Conservation (phyloP, 805 yeast species). For the Dipodascopsis uninucleata region DNA sequence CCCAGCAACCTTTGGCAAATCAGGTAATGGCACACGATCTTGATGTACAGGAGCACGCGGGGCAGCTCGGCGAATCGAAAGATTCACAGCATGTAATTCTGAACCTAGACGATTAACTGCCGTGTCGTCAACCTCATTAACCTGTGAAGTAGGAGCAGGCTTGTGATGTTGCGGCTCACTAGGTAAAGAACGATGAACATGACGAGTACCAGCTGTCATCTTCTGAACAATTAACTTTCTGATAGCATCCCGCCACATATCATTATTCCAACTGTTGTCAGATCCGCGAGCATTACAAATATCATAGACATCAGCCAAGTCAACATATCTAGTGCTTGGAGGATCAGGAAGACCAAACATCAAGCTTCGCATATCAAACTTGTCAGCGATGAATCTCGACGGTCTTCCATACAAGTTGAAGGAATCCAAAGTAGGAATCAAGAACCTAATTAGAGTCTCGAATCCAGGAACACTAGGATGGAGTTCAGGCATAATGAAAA, state of each 20-base stretch:
- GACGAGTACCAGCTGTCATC: constrained; percentile 40
- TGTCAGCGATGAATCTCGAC: constrained; percentile 66
- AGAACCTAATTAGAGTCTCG: constrained; percentile 78
- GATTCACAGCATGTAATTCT: constrained; percentile 7
- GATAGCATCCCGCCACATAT: constrained; percentile 58
- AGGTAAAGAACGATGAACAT: constrained; percentile 22
- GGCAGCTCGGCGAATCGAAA: constrained; percentile 21
- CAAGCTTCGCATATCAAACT: constrained; percentile 58
- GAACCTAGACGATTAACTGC: constrained; percentile 1
- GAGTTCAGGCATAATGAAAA: constrained; percentile 77
- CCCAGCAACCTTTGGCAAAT: too few species aligned
- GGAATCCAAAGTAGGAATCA: constrained; percentile 71
- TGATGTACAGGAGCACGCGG: constrained; percentile 5
- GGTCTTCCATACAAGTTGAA: constrained; percentile 83
- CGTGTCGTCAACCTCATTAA: constrained; percentile 9
- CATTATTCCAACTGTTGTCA: constrained; percentile 48
- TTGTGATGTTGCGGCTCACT: constrained; percentile 20
- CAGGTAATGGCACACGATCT: too few species aligned
- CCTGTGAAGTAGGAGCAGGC: constrained; percentile 16
- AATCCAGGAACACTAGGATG: constrained; percentile 81
- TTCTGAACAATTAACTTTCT: constrained; percentile 55
- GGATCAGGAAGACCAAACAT: constrained; percentile 80
- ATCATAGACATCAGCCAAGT: constrained; percentile 49
- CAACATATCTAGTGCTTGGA: constrained; percentile 70
- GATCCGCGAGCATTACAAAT: constrained; percentile 42